Base-by-base conservation (phyloP, 148 eudicot species). In the Silene latifolia region DNA sequence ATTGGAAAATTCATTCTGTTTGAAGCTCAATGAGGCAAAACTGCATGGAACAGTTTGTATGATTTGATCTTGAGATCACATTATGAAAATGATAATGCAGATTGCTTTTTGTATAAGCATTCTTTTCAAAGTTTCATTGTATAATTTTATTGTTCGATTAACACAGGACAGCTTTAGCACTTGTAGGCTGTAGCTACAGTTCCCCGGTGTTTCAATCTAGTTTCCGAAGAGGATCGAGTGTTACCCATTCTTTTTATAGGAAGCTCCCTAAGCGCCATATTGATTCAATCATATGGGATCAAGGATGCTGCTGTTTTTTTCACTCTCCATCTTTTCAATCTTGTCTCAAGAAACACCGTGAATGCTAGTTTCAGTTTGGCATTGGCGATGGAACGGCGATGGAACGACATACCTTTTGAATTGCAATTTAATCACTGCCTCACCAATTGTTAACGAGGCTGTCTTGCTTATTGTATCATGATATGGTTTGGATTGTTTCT, bases 301-400 rank as follows among this genome's bases (percentile, higher is more conserved):
- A 46, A 76, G 66, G 63, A 76, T 60, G 87, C 66, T 51, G 72
- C 66, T 79, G 72, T 77, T 58, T 12, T 56, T 72, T 51, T 12
- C 71, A 48, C 57, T 56, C 80, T 63, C 63, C 73, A 25, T 63
- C 57, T 32, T 72, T 68, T 35, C 56, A 67, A 32, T 75, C 71
- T 51, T 74, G 71, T 74, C 71, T 64, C 54, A 79, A 66, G 76
- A 67, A 35, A 72, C 75, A 51, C 69, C 63, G 35, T 21, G 63
- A 69, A 23, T 79, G 73, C 67, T 75, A 64, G 61, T 75, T 32
- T 68, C 64, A 57, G 61, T 75, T 32, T 68, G 32, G 68, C 59
- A 23, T 69, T 68, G 70, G 72, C 67, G 68, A 72, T 47, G 57
- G 39, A 39, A 59, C 46, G 70, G 72, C 67, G 68, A 72, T 47